These are phyloP conservation scores for Entamoeba invadens DNA, from an alignment of 208 protist species.

Conservation along the genomic window DNA sequence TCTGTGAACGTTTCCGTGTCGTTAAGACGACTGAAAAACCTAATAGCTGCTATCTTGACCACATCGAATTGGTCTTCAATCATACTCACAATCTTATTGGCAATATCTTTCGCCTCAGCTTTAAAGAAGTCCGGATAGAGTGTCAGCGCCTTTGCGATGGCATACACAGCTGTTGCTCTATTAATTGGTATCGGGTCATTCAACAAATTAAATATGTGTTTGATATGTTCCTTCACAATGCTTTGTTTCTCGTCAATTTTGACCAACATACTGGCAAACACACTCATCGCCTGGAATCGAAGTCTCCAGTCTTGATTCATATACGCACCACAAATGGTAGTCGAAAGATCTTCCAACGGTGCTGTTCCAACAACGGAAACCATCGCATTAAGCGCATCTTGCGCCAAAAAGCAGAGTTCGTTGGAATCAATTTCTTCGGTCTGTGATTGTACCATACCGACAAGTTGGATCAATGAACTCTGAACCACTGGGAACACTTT, in stretches of 20 bases:
- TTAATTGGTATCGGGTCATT: neutral
- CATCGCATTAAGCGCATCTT: neutral
- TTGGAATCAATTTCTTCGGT: neutral
- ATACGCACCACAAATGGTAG: neutral
- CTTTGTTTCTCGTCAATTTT: neutral
- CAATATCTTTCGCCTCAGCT: neutral
- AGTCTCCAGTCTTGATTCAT: neutral
- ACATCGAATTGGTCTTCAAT: neutral
- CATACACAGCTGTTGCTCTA: neutral
- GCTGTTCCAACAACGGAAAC: neutral
- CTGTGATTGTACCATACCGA: neutral
- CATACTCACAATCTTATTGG: neutral
- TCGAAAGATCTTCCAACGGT: neutral
- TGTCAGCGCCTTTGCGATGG: neutral
- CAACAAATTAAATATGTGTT: neutral
- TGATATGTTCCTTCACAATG: neutral
- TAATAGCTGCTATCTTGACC: neutral
- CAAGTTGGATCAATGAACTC: no score
- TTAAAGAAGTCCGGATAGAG: neutral
- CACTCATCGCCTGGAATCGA: neutral
- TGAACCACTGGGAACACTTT: no score
- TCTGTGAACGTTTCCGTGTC: neutral
- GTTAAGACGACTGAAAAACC: neutral
- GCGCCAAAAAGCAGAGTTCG: neutral
- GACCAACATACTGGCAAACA: neutral